Percentiles rank a stretch among this genome's conserved stretches.
These are phyloP conservation scores for Medicago lupulina DNA, from an alignment of 306 rosid genomes.

Conservation along the genomic window DNA sequence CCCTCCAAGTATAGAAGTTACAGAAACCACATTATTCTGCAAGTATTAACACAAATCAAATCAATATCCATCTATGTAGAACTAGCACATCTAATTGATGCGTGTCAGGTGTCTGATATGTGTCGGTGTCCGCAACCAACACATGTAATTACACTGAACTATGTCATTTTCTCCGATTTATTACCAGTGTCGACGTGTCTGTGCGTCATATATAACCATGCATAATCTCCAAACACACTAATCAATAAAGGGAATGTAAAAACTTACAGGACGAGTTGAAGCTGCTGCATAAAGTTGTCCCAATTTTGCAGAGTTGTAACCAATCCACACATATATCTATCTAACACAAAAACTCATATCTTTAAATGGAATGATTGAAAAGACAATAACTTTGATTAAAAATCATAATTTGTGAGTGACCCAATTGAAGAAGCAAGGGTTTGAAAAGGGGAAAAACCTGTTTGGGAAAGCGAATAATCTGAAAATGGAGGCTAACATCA, in stretches of 20 bases:
- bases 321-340: conserved; percentile 91
- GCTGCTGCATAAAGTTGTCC: conserved; percentile 91
- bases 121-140: too few relatives aligned
- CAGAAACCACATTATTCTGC: conserved; percentile 68
- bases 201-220: background rate
- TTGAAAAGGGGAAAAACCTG: conserved; percentile 55
- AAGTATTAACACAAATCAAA: conserved; percentile 12
- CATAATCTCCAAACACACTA: background rate
- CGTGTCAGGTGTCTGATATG: too few relatives aligned
- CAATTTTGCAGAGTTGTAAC: conserved; percentile 78
- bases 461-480: conserved; percentile 74
- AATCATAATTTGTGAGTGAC: background rate
- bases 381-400: background rate
- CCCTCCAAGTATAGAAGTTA: conserved; percentile 85
- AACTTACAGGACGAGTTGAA: conserved; percentile 73
- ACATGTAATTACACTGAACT: too few relatives aligned
- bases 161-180: too few relatives aligned
- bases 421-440: background rate
- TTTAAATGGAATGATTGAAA: background rate
- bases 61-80: background rate
- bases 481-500: conserved; percentile 74
- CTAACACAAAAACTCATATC: conserved; percentile 44
- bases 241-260: conserved; percentile 26
- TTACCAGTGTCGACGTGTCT: too few relatives aligned
- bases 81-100: too few relatives aligned